Conservation (phyloP, 352 stramenopile genomes). For the Globisporangium barbulae region DNA sequence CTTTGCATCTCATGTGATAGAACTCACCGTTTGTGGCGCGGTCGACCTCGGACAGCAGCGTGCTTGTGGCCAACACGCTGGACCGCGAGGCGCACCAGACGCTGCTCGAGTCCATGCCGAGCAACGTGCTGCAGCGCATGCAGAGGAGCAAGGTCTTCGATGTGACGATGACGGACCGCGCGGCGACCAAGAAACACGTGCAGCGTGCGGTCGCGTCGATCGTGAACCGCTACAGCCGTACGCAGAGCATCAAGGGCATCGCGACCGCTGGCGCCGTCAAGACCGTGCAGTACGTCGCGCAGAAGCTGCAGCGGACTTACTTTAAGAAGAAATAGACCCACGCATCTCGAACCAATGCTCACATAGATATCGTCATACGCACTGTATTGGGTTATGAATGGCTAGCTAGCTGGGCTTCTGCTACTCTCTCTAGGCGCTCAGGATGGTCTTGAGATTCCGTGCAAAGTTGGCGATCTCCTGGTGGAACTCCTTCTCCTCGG, state of each 20-base stretch:
- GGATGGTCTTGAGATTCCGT: conserved; percentile 43
- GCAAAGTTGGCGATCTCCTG: conserved; percentile 59
- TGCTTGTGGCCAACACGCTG: conserved; percentile 49
- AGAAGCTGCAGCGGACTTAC: conserved; percentile 88
- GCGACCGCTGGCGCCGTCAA: conserved; percentile 80
- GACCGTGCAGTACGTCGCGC: conserved; percentile 71
- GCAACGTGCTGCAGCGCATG: conserved; percentile 41
- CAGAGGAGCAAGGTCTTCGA: conserved; percentile 25
- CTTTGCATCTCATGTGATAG: conserved; percentile 19
- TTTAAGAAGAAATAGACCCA: conserved; percentile 37
- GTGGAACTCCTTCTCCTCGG: conserved; percentile 70
- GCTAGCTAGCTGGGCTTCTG: background rate
- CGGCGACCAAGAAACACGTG: conserved; percentile 60
- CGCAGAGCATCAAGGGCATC: conserved; percentile 89
- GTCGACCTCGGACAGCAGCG: conserved; percentile 37
- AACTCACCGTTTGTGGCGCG: conserved; percentile 60
- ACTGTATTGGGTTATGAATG: background rate
- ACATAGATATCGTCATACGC: too few species aligned
- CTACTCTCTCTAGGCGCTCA: conserved; percentile 25
- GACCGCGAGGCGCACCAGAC: conserved; percentile 31
- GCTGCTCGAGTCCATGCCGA: conserved; percentile 51
- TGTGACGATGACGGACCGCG: conserved; percentile 24
- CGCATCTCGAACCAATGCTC: background rate
- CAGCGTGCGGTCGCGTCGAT: conserved; percentile 61
- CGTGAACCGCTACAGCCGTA: conserved; percentile 81